Percentiles rank a stretch among this genome's conserved stretches.
phyloP scores from a whole-genome alignment of 2,329 filamentous ascomycete genomes.

The Pyrenochaeta sp. region DNA sequence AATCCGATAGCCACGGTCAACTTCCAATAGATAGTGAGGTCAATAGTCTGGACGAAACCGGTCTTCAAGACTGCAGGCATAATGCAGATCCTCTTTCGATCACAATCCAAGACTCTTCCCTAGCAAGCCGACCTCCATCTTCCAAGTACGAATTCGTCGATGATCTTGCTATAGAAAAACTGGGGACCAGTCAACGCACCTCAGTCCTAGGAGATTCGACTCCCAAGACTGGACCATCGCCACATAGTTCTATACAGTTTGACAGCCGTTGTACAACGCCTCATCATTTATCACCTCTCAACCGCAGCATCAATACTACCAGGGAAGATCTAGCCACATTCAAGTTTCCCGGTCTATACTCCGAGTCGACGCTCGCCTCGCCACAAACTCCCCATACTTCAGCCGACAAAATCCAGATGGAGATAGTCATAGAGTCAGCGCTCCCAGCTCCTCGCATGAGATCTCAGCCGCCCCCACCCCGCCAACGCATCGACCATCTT shows the following conservation, averaged over 20 bases:
- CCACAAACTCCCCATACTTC: conserved; percentile 8
- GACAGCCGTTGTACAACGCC: conserved; percentile 37
- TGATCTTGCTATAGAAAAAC: conserved; percentile 34
- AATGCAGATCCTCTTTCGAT: conserved; percentile 1
- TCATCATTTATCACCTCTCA: conserved; percentile 1
- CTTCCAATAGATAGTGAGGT: neutral
- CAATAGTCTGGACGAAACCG: conserved; percentile 8
- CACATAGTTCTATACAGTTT: conserved; percentile 29
- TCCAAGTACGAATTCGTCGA: conserved; percentile 25
- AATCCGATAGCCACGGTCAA: conserved; percentile 3
- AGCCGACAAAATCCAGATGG: conserved; percentile 38
- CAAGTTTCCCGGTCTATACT: conserved; percentile 10
- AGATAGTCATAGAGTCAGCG: conserved; percentile 40
- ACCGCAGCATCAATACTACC: conserved; percentile 27
- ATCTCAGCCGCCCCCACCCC: conserved; percentile 32
- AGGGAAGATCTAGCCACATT: conserved; percentile 19
- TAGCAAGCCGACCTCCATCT: conserved; percentile 11
- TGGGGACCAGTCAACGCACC: conserved; percentile 22
- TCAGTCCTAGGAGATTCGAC: conserved; percentile 33
- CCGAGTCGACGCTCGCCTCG: conserved; percentile 25
- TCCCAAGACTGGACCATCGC: conserved; percentile 24
- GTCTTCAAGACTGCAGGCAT: conserved; percentile 11
- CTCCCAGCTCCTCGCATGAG: conserved; percentile 41
- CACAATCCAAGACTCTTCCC: neutral
- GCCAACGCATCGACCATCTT: conserved; percentile 55